A percentile compares a stretch with the other conserved stretches of the same genome.
phyloP scores from a whole-genome alignment of 768 basidiomycete species.

The Podaxis sp. region DNA sequence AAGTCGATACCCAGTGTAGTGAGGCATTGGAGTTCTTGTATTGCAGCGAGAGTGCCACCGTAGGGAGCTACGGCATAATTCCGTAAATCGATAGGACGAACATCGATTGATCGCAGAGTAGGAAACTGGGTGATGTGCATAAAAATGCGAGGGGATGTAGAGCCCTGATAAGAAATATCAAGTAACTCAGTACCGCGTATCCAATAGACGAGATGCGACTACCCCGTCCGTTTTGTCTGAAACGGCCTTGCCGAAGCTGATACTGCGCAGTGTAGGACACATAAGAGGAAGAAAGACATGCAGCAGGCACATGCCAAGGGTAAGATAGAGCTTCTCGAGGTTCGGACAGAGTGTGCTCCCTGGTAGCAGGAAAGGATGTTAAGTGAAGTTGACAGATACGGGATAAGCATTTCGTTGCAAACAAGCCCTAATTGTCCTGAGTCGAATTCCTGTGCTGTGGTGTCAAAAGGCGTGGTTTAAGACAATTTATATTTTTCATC shows the following conservation, averaged over 20 bases:
- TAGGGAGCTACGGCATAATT: not conserved
- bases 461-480: too few species aligned
- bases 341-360: not conserved
- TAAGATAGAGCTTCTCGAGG: not conserved
- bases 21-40: not conserved
- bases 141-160: not conserved
- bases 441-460: too few species aligned
- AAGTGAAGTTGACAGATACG: not conserved
- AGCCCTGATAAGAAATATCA: not conserved
- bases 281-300: too few species aligned
- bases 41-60: not conserved
- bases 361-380: not conserved
- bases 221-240: not conserved
- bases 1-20: not conserved
- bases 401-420: not conserved
- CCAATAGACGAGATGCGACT: not conserved
- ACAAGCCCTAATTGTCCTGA: too few species aligned
- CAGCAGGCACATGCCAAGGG: too few species aligned
- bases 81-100: not conserved
- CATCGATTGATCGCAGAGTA: not conserved
- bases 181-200: not conserved
- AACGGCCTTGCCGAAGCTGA: not conserved
- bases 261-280: too few species aligned
- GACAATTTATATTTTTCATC: too few species aligned
- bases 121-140: not conserved